phyloP scores from a whole-genome alignment of 495 filamentous ascomycete genomes.

The Lentithecium fluviatile region DNA sequence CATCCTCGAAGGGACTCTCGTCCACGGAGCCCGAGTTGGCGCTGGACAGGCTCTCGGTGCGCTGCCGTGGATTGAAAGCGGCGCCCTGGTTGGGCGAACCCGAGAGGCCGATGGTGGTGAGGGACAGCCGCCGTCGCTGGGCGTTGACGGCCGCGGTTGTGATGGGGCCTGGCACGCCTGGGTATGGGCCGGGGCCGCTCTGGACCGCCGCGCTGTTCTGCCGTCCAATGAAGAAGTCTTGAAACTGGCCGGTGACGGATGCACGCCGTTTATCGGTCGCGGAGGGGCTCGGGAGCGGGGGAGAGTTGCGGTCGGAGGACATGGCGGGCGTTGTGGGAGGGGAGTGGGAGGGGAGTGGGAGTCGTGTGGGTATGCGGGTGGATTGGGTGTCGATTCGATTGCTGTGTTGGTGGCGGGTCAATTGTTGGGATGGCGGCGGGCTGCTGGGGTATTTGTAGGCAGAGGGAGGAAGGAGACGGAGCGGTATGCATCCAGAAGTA shows the following conservation, averaged over 20 bases:
- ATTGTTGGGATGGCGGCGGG: background rate
- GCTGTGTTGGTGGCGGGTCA: constrained; percentile 6
- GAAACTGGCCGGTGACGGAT: constrained; percentile 42
- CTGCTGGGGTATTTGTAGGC: background rate
- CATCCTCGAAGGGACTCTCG: constrained; percentile 84
- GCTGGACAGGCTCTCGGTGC: constrained; percentile 70
- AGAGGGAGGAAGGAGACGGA: background rate
- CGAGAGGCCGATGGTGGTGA: constrained; percentile 80
- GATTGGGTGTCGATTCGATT: background rate
- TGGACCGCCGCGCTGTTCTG: constrained; percentile 11
- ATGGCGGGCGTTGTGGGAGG: constrained; percentile 24
- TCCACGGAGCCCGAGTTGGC: constrained; percentile 74
- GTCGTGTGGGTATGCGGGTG: no score
- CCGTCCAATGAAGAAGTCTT: constrained; percentile 40
- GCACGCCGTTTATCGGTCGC: constrained; percentile 36
- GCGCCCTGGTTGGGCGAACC: constrained; percentile 68
- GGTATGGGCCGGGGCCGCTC: constrained; percentile 13
- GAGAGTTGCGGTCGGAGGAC: constrained; percentile 34
- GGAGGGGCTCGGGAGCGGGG: constrained; percentile 33
- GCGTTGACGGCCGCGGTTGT: constrained; percentile 61
- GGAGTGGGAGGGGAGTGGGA: no score
- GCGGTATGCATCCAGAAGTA: background rate
- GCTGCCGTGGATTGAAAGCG: constrained; percentile 56
- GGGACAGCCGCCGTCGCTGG: constrained; percentile 80
- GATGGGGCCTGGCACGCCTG: constrained; percentile 59